Percentiles rank a stretch among this genome's conserved stretches.
These are phyloP conservation scores for Verbena officinalis DNA, from an alignment of 257 asterid species.

Conservation along the genomic window DNA sequence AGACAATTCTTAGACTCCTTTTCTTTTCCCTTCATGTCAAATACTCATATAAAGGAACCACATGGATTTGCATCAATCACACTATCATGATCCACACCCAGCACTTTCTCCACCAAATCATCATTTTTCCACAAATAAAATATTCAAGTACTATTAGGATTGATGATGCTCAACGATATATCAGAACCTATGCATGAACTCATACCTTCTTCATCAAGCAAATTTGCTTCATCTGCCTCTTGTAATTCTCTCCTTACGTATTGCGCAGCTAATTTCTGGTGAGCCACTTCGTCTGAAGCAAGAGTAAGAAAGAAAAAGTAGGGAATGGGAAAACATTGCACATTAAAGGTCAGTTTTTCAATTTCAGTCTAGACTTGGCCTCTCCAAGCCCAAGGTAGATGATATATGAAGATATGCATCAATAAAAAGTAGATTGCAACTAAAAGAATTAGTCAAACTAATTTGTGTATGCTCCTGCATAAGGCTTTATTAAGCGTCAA, in stretches of 20 bases:
- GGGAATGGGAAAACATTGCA: constrained; percentile 19
- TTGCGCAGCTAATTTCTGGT: constrained; percentile 50
- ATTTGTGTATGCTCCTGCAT: not conserved
- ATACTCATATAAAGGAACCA: constrained; percentile 1
- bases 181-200: constrained; percentile 20
- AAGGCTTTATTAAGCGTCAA: constrained; percentile 7
- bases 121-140: constrained; percentile 20
- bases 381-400: constrained; percentile 23
- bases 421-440: constrained; percentile 13
- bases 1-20: constrained; percentile 17
- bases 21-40: not conserved
- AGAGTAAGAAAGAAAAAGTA: constrained; percentile 16
- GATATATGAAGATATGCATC: not conserved
- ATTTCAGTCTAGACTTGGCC: constrained; percentile 17
- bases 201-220: constrained; percentile 86
- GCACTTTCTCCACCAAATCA: constrained; percentile 12
- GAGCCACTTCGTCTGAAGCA: constrained; percentile 52
- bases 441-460: not conserved
- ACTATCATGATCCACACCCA: constrained; percentile 13
- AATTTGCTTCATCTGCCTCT: constrained; percentile 81
- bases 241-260: constrained; percentile 52
- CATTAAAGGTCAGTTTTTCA: constrained; percentile 10
- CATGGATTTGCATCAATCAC: constrained; percentile 3
- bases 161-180: constrained; percentile 13
- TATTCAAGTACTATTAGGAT: not conserved